These are phyloP conservation scores for Mollisia scopiformis DNA, from an alignment of 2,329 filamentous ascomycete species.

Conservation along the genomic window DNA sequence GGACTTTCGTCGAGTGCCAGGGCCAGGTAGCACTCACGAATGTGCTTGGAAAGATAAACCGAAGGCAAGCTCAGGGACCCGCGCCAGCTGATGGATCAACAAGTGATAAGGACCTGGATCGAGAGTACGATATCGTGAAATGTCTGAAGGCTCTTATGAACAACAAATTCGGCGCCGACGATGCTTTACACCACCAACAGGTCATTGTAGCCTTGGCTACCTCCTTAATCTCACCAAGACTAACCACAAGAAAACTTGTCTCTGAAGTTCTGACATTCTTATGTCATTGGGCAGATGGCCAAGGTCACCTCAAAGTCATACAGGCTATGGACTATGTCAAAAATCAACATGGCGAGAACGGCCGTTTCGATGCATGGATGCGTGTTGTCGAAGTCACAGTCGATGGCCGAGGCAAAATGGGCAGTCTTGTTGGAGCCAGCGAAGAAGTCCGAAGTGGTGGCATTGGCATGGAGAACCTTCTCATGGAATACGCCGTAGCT, in stretches of 20 bases:
- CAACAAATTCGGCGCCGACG: constrained; percentile 98
- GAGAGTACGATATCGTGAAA: constrained; percentile 94
- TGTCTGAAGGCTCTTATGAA: constrained; percentile 98
- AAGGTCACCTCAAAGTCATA: constrained; percentile 91
- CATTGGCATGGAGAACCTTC: constrained; percentile 96
- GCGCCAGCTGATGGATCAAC: constrained; percentile 52
- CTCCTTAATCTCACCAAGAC: constrained; percentile 83
- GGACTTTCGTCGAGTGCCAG: constrained; percentile 94
- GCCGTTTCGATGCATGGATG: constrained; percentile 98
- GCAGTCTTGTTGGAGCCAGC: constrained; percentile 92
- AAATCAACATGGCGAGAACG: constrained; percentile 84
- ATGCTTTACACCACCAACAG: constrained; percentile 87
- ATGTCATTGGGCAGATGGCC: constrained; percentile 88
- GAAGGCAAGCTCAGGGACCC: constrained; percentile 74
- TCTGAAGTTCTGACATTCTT: constrained; percentile 96
- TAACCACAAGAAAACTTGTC: constrained; percentile 91
- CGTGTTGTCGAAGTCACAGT: constrained; percentile 96
- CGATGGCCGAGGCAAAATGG: constrained; percentile 98
- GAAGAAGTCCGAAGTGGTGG: constrained; percentile 95
- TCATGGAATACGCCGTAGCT: constrained; percentile 98
- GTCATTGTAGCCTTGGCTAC: constrained; percentile 86
- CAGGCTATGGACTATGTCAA: constrained; percentile 94
- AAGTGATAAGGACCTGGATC: constrained; percentile 71
- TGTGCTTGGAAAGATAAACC: constrained; percentile 90
- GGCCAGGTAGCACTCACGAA: constrained; percentile 96